Base-by-base conservation (phyloP, 2,329 filamentous ascomycete genomes). In the Stagonosporopsis chrysanthemi region DNA sequence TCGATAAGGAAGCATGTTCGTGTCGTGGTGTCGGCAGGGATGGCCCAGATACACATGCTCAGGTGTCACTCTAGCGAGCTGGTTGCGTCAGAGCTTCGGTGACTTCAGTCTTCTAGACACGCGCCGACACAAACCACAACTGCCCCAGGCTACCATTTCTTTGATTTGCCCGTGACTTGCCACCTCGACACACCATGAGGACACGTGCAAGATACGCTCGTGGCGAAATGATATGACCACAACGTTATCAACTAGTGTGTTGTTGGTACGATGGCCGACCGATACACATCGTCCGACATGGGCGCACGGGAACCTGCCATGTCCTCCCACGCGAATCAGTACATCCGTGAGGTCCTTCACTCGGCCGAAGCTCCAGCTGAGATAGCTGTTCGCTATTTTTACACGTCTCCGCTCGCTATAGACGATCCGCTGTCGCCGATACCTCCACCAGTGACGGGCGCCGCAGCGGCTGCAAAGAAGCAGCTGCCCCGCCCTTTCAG, bases 391-490 rank as follows among this genome's bases (percentile, higher is more conserved):
- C 77, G 76, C 45, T 97, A 92, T 79, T 97, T 97, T 77, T 97
- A 96, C 76, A 85, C 87, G 14, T 95, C 92, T 11, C 81, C 87
- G 12, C 84, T 94, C 46, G 89, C 92, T 28, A 92, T 97, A 71
- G 92, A 97, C 70, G 92, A 97, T 70, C 91, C 91, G 23, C 83
- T 96, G n/a, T 91, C 90, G 9, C 85, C 89, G 75, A 83, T 78
- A 70, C 86, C 75, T 73, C 84, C 71, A 67, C 83, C 74, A 61
- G 81, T 73, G 78, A 88, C 77, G 22, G 75, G 75, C 28, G 52
- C 73, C 44, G 53, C 73, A 47, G 74, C 79, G 53, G 75, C 72
- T 47, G 72, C 82, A 14, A 76, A 82, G 31, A 88, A 84, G 66
- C 82, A 84, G 33, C 84, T 87, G 43, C 85, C 92, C 8, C 86